Evolutionary conservation across 768 basidiomycete genomes (phyloP).

Genomic region (Tephrocybe rancida): DNA sequence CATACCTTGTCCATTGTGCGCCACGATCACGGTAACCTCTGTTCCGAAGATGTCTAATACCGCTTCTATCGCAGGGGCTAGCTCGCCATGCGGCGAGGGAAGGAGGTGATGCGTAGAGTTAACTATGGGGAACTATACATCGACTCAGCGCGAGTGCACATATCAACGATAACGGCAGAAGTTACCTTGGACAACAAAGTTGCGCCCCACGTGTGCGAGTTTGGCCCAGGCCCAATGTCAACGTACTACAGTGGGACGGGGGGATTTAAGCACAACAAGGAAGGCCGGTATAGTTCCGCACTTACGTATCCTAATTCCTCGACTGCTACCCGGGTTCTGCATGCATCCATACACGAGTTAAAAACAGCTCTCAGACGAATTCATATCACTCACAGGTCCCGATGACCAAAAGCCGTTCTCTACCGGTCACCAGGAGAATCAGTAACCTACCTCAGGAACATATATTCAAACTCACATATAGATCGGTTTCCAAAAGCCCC

Average conservation of each 20-base stretch:
- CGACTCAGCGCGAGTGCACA: not conserved
- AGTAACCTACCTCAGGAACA: not conserved
- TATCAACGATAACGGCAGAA: not conserved
- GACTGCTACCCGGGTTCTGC: conserved; percentile 71
- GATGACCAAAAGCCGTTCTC: conserved; percentile 69
- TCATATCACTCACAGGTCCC: conserved; percentile 62
- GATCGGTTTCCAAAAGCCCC: conserved; percentile 84
- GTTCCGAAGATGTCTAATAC: conserved; percentile 80
- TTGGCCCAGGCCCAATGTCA: conserved; percentile 87
- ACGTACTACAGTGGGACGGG: conserved; percentile 60
- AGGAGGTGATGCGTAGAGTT: conserved; percentile 84
- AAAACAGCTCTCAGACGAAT: conserved; percentile 3
- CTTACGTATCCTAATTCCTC: conserved; percentile 84
- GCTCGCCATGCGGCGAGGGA: conserved; percentile 84
- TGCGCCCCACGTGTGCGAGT: conserved; percentile 90
- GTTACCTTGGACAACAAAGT: conserved; percentile 75
- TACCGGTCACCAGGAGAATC: conserved; percentile 16
- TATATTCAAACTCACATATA: conserved; percentile 57
- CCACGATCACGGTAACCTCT: conserved; percentile 79
- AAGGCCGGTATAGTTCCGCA: no score
- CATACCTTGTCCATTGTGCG: conserved; percentile 89
- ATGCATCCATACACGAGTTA: not conserved
- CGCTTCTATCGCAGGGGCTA: conserved; percentile 90
- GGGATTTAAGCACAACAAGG: not conserved
- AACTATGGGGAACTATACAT: conserved; percentile 78